phyloP scores from a whole-genome alignment of 2,329 filamentous ascomycete species.

The Didymella sp. region DNA sequence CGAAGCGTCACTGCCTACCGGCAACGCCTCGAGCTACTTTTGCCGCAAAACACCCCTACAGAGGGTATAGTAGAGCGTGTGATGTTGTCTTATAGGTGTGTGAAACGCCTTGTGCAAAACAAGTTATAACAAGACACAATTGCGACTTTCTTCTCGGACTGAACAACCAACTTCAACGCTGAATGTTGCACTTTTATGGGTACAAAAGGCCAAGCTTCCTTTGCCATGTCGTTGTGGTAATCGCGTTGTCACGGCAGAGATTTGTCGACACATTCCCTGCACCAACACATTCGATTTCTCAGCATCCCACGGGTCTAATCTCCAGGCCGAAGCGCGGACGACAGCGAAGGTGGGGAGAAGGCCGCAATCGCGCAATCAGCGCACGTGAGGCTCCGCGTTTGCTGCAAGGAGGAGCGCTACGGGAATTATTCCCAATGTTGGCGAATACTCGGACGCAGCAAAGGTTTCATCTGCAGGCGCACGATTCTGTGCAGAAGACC shows the following conservation, averaged over 20 bases:
- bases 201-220: neutral
- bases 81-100: neutral
- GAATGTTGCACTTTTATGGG: conserved; percentile 2
- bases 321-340: conserved; percentile 18
- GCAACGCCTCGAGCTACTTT: neutral
- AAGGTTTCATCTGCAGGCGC: conserved; percentile 34
- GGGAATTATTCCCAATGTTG: conserved; percentile 15
- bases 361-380: conserved; percentile 17
- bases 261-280: conserved; percentile 5
- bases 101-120: conserved; percentile 5
- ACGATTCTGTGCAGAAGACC: conserved; percentile 25
- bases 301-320: conserved; percentile 26
- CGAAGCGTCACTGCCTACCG: too few relatives aligned
- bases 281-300: conserved; percentile 22
- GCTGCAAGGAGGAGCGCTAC: conserved; percentile 6
- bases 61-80: neutral
- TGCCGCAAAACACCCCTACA: neutral
- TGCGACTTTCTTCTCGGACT: neutral
- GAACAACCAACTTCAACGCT: neutral
- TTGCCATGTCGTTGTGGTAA: neutral
- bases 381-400: conserved; percentile 25
- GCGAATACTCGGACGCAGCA: conserved; percentile 21
- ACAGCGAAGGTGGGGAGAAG: conserved; percentile 21
- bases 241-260: neutral
- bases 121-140: neutral